Evolutionary conservation across 1,284 basidiomycete species (phyloP).

Genomic region (Neotropicomus parvogracilis): DNA sequence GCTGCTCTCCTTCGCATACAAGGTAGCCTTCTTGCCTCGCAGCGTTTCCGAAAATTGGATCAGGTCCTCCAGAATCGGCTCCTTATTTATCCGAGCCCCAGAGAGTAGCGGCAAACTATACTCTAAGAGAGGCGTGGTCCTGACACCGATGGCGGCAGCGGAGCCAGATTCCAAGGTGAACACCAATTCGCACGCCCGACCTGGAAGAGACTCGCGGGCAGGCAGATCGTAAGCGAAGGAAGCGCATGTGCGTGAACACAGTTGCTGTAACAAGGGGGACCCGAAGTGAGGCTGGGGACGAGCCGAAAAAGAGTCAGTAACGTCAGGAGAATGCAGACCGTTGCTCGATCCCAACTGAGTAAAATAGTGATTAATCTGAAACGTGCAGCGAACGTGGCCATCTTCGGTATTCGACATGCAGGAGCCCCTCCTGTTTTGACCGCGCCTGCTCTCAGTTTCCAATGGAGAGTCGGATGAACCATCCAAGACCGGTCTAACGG

Average conservation of each 20-base stretch:
- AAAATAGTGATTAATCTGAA: constrained; percentile 48
- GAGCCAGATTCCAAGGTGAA: constrained; percentile 56
- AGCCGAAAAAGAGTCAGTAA: constrained; percentile 9
- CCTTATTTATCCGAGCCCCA: constrained; percentile 50
- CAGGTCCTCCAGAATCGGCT: constrained; percentile 77
- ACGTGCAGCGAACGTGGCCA: constrained; percentile 45
- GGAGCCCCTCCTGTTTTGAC: constrained; percentile 26
- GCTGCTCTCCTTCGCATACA: constrained; percentile 80
- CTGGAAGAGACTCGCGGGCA: constrained; percentile 40
- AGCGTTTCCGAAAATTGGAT: constrained; percentile 75
- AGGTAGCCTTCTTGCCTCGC: constrained; percentile 73
- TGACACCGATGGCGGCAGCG: constrained; percentile 30
- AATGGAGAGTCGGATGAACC: constrained; percentile 24
- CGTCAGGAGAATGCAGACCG: constrained; percentile 29
- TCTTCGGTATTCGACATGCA: constrained; percentile 28
- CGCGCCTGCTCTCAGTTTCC: constrained; percentile 18
- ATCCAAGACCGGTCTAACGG: constrained; percentile 40
- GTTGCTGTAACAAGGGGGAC: constrained; percentile 58
- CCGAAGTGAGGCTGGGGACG: constrained; percentile 57
- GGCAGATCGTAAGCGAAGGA: constrained; percentile 50
- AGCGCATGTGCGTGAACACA: constrained; percentile 67
- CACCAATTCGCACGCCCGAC: constrained; percentile 52
- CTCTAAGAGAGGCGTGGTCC: constrained; percentile 40
- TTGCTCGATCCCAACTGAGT: constrained; percentile 13
- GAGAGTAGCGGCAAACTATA: constrained; percentile 41